Conservation (phyloP, 768 basidiomycete genomes). For the Dacryopinax spathularia region DNA sequence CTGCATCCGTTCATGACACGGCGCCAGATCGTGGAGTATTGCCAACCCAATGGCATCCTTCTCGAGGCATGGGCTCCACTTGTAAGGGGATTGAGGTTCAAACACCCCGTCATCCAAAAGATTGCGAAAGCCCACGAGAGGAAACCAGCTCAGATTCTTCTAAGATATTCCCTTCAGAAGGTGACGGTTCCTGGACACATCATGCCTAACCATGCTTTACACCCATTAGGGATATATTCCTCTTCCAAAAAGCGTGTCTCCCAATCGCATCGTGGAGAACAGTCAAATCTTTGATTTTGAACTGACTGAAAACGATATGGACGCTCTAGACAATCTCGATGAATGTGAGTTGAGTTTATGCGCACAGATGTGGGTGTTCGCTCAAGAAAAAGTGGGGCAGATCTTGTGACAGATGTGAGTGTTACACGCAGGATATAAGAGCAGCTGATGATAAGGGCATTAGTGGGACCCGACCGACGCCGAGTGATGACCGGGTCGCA, state of each 20-base stretch:
- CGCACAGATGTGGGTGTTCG: not conserved
- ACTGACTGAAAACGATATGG: conserved; percentile 29
- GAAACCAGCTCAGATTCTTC: conserved; percentile 34
- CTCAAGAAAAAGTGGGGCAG: not conserved
- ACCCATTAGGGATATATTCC: conserved; percentile 18
- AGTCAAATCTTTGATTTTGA: conserved; percentile 33
- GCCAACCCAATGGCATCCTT: conserved; percentile 38
- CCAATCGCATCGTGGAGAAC: conserved; percentile 31
- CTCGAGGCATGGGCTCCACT: conserved; percentile 59
- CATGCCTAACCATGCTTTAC: conserved; percentile 13
- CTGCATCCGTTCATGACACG: conserved; percentile 60
- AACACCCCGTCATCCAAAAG: conserved; percentile 37
- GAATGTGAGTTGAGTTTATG: conserved; percentile 6
- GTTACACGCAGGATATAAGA: not conserved
- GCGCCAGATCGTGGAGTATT: conserved; percentile 45
- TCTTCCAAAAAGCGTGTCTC: conserved; percentile 33
- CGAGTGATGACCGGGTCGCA: not conserved
- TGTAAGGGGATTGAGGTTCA: conserved; percentile 50
- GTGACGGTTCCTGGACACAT: conserved; percentile 26
- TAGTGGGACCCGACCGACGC: conserved; percentile 8
- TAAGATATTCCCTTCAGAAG: conserved; percentile 70
- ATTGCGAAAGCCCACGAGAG: conserved; percentile 44
- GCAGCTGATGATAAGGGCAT: not conserved
- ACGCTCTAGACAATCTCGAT: conserved; percentile 20
- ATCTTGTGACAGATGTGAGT: not conserved